Base-by-base conservation (phyloP, 1,139 yeast genomes). In the Saccharomycopsis phalli region DNA sequence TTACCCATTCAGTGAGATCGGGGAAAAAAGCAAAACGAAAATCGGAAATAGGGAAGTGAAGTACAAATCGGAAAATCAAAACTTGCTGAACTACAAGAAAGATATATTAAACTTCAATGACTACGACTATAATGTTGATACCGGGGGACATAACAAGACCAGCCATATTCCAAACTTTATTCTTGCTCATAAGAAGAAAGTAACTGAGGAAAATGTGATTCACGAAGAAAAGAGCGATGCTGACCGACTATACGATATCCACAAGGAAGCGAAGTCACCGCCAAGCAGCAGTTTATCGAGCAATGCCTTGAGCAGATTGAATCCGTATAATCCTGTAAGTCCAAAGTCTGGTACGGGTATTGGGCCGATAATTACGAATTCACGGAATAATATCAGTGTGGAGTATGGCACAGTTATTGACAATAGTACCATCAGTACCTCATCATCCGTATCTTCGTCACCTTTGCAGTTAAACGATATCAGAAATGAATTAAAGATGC, bases 351-450 rank as follows among this genome's bases (percentile, higher is more conserved):
- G 8, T 22, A 6, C 25, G 25, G 25, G 25, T 22, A 6, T 22
- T 22, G 25, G 25, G 6, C 25, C 10, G 6, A 22, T 22, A 6
- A 10, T 22, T 22, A 10, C 8, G 22, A 11, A 13, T 6, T 10
- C 11, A 10, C 31, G 18, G 7, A 13, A 18, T 4, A 20, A 30
- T 19, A 34, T 41, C 13, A 37, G 22, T 4, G 37, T 44, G 20
- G 47, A 44, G 34, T 36, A 37, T 35, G 47, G 47, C 4, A 44
- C 47, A 3, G 47, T 44, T 11, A 36, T 41, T 17, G 42, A 39
- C n/a, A 37, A 38, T 8, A 43, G 34, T 25, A 30, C 21, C 23
- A 11, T 4, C 13, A 7, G 8, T 22, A 20, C 21, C 13, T 43
- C 46, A 10, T 20, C 39, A 10, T 34, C 41, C 4, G n/a, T 31